Percentiles rank a stretch among this genome's conserved stretches.
Evolutionary conservation across 306 rosid species (phyloP).

Genomic region (Acacia confusa): DNA sequence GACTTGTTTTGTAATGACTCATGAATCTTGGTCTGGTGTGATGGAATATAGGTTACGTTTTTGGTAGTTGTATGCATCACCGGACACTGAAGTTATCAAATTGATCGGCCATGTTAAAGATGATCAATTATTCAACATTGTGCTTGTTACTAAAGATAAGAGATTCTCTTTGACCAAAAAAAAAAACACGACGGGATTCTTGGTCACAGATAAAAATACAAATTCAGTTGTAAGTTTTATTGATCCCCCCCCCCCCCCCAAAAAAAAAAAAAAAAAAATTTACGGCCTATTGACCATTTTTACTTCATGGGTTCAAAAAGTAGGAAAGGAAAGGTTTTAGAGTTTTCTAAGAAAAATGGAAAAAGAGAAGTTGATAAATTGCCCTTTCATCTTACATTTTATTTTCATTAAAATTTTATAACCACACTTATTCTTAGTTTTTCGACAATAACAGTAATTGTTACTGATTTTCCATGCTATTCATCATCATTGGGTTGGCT

Average conservation of each 20-base stretch:
- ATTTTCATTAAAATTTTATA: too few relatives aligned
- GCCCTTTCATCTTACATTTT: too few relatives aligned
- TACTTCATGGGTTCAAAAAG: too few relatives aligned
- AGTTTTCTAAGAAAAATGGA: too few relatives aligned
- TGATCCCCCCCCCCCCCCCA: too few relatives aligned
- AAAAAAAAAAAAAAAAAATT: too few relatives aligned
- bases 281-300: background rate
- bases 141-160: background rate
- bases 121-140: background rate
- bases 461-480: background rate
- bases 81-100: background rate
- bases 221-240: background rate
- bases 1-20: background rate
- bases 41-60: background rate
- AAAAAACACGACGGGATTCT: too few relatives aligned
- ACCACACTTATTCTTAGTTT: too few relatives aligned
- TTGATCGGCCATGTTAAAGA: background rate
- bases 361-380: too few relatives aligned
- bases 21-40: background rate
- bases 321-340: too few relatives aligned
- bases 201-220: background rate
- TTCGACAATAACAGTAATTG: background rate
- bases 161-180: too few relatives aligned
- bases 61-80: background rate
- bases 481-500: background rate